Base-by-base conservation (phyloP, 495 filamentous ascomycete genomes). In the Talaromyces ruber region DNA sequence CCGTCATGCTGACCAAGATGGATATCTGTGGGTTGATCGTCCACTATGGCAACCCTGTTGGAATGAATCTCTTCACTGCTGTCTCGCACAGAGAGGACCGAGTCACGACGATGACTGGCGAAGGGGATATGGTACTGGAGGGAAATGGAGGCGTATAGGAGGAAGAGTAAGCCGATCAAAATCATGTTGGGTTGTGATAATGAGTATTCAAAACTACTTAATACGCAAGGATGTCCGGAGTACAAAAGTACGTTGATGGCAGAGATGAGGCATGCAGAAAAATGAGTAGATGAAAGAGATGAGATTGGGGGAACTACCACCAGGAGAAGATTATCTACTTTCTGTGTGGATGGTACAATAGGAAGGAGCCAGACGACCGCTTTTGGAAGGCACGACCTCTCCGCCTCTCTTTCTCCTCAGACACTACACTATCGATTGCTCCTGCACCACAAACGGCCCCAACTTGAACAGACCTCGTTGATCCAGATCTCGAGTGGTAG, bases 251-350 rank as follows among this genome's bases (percentile, higher is more conserved):
- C 37, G 52, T 62, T 60, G 58, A 60, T 62, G 47, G 54, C 12
- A 63, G 61, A 62, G 69, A 74, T 58, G 43, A 68, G 64, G 66
- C 58, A 71, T 64, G 39, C 25, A 62, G 55, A 55, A 28, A 54
- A 59, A 50, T 12, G 39, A 43, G 37, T 58, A 37, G 59, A 51
- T 47, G 45, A 34, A 43, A 54, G 57, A 58, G 45, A 63, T 43
- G 24, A 58, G 50, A 32, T 24, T 50, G 43, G n/a, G 32, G 16
- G 29, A 26, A 11, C 8, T 47, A n/a, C 18, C n/a, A 22, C 3
- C 5, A 52, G 30, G 30, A 51, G 30, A 18, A 24, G 56, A 61
- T 25, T 32, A 24, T 58, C 7, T 45, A 18, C 6, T 47, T 9
- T 21, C n/a, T 47, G 43, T 18, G 39, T 43, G 14, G 16, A 18